phyloP scores from a whole-genome alignment of 139 green algal species.

The Limnomonas spitsbergensis region DNA sequence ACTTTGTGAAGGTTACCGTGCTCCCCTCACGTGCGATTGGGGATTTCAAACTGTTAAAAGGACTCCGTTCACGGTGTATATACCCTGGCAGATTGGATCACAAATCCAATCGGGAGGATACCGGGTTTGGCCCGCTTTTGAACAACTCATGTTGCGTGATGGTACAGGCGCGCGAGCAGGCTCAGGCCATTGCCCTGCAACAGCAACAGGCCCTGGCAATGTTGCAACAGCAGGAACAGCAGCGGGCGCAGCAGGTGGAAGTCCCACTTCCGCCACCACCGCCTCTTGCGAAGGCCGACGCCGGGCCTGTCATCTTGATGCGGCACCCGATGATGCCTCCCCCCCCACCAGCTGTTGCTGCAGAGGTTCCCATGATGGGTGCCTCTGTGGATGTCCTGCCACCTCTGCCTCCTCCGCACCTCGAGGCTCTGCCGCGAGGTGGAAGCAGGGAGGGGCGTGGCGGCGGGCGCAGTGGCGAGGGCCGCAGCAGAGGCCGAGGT shows the following conservation, averaged over 20 bases:
- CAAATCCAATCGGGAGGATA: too few species aligned
- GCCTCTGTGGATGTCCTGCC: background rate
- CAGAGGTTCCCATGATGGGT: background rate
- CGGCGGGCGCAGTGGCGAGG: too few species aligned
- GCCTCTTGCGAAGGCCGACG: too few species aligned
- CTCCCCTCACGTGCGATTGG: background rate
- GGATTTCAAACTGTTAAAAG: too few species aligned
- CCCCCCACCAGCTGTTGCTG: background rate
- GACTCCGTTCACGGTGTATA: too few species aligned
- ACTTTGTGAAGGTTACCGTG: background rate
- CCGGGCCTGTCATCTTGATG: background rate
- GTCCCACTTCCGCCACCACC: background rate
- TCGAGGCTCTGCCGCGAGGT: background rate
- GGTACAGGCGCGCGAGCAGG: background rate
- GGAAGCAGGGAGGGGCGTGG: background rate
- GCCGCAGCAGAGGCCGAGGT: background rate
- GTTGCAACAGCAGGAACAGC: background rate
- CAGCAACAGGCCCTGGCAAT: background rate
- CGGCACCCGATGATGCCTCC: too few species aligned
- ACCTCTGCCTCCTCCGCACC: background rate
- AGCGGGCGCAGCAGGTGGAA: background rate
- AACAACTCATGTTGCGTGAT: too few species aligned
- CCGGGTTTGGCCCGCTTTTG: too few species aligned
- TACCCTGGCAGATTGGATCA: too few species aligned
- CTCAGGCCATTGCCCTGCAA: background rate